Evolutionary conservation across 768 basidiomycete genomes (phyloP), one percentile per base, ranked within the genome.

Genomic region (Dictyophora rubrovolvata): DNA sequence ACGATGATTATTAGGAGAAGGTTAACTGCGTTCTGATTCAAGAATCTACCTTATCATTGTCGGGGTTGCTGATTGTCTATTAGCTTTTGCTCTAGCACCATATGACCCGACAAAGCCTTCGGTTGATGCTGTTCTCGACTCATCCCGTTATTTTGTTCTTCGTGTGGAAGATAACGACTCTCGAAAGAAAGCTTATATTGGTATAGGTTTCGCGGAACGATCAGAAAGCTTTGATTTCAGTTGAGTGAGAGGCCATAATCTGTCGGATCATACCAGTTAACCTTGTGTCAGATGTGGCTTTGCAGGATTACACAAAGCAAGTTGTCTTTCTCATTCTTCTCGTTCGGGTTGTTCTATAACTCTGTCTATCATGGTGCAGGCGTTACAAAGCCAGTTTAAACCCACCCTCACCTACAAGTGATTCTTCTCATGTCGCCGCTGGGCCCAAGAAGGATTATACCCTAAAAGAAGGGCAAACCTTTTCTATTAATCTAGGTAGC

Each of bases 71-170:
- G 2, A 21, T 61, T 33, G 36, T 51, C 28, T n/a, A 46, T n/a
- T 70, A 89, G 90, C 89, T 57, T 97, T 97, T 74, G 94, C 94
- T 48, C 85, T 81, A 63, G 84, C 92, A 16, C 81, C 81, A 48
- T 97, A 96, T 67, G 86, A 89, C 66, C 77, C 84, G 16, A 72
- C 79, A 48, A 84, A 83, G 60, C 89, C 91, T 5, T 85, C 81
- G 28, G 89, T 97, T n/a, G 93, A 97, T 64, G 87, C 90, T n/a
- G 93, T 94, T 16, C 77, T 96, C 23, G 93, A 97, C 69, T 94
- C 92, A 1, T 94, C 93, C 11, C 83, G 93, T 52, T 97, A 97
- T 69, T 97, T 97, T 68, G 93, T 95, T 16, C 76, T 96, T 47
- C 80, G 91, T 56, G 87, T 96, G 1, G 93, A 96, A 69, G 93